Base-by-base conservation (phyloP, 257 asterid genomes). In the Scutellaria barbata region DNA sequence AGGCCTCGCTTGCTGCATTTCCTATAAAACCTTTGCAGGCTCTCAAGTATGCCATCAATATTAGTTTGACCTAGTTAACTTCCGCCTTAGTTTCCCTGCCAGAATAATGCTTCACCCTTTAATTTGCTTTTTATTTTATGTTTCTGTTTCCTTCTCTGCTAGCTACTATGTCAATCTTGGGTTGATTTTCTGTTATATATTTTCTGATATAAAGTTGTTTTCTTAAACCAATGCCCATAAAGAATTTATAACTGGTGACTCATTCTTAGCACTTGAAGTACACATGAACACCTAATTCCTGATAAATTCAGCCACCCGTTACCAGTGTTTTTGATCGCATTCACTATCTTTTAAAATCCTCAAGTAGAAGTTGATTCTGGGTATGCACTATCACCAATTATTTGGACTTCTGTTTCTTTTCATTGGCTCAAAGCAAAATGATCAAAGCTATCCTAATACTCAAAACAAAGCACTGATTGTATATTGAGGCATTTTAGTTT, bases 11-110 rank as follows among this genome's bases (percentile, higher is more conserved):
- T 74, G 89, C 92, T 85, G 88, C 89, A 66, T 94, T 94, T 86
- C 98, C 98, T 40, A 80, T 85, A 55, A 89, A 91, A 85, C 96
- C 97, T 76, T 91, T 94, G 62, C 92, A 85, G 83, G 99, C 98
- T 73, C 96, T 94, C 82, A 89, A 89, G 99, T 94, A 88, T 78
- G 81, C 58, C 18, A 67, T 30, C 68, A 39, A 51, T 13, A 61
- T 73, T 48, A 72, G 7, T 70, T n/a, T 62, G 53, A 25, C 66
- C 46, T 63, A 30, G 60, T 56, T 74, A 68, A 42, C 68, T 52
- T 78, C 71, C 59, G 66, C 60, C 70, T 22, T 77, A 6, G 40
- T 63, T 73, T 75, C 63, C 74, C 57, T 41, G 62, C 67, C 52
- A 59, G 2, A 50, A 68, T 35, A 53, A 47, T 79, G 58, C 72